phyloP scores from a whole-genome alignment of 257 asterid genomes.

The Jasminum sambac region DNA sequence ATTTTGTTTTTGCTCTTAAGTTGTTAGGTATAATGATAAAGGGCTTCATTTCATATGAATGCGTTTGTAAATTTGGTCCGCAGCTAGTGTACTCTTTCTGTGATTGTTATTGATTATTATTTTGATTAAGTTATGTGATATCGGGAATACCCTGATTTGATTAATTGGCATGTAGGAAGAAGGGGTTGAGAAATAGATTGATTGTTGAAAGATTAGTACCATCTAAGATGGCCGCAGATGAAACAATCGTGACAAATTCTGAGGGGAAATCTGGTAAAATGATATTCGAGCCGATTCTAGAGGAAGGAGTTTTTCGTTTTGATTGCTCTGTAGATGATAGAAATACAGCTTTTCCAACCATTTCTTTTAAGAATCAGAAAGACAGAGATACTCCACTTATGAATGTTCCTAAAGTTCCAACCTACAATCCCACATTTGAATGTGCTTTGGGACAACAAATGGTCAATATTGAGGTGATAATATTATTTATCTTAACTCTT shows the following conservation, averaged over 20 bases:
- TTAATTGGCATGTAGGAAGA: slow-evolving; percentile 35
- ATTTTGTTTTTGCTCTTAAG: background rate
- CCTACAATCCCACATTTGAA: slow-evolving; percentile 67
- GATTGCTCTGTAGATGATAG: slow-evolving; percentile 84
- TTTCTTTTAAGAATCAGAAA: slow-evolving; percentile 59
- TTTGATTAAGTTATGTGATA: slow-evolving; percentile 18
- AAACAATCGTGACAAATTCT: slow-evolving; percentile 29
- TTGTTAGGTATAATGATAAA: background rate
- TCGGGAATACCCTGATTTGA: slow-evolving; percentile 27
- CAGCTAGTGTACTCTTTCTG: background rate
- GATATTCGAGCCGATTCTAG: slow-evolving; percentile 82
- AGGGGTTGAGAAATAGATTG: slow-evolving; percentile 32
- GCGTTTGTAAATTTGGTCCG: background rate
- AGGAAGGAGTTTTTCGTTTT: slow-evolving; percentile 86
- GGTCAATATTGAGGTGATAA: slow-evolving; percentile 83
- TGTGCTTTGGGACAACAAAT: slow-evolving; percentile 62
- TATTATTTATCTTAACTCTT: slow-evolving; percentile 10
- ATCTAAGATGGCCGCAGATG: slow-evolving; percentile 60
- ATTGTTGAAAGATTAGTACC: slow-evolving; percentile 31
- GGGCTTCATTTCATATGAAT: background rate
- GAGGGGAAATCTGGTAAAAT: slow-evolving; percentile 58
- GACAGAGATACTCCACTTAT: slow-evolving; percentile 71
- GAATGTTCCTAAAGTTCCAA: slow-evolving; percentile 44
- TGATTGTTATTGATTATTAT: slow-evolving; percentile 13
- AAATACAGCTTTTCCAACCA: slow-evolving; percentile 73